Base-by-base conservation (phyloP, 2,329 filamentous ascomycete genomes). In the Drechslerella dactyloides region DNA sequence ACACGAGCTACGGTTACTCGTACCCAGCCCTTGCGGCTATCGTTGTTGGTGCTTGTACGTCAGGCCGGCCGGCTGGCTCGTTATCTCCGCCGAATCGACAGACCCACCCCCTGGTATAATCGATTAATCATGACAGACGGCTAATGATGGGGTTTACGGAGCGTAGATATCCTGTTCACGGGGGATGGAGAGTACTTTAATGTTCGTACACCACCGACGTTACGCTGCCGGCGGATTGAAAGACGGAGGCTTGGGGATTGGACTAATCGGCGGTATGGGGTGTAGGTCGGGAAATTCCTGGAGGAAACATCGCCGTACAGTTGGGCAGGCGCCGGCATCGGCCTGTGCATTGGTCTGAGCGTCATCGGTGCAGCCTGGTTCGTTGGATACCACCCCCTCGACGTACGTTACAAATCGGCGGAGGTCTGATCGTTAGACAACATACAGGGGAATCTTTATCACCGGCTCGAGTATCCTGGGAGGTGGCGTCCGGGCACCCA, bases 351-450 rank as follows among this genome's bases (percentile, higher is more conserved):
- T 79, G 93, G 93, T 73, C 84, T 97, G 68, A 99, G 94, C 63
- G 93, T 97, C 50, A 91, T 97, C 37, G 94, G 94, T 79, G 96
- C 94, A 79, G 93, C 93, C 85, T 99, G 94, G 94, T 97, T 87
- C 76, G 83, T 77, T 65, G 64, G 52, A 60, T 42, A 19, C 23
- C 10, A 17, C 19, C n/a, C 40, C 19, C 51, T 13, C 21, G 23
- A 11, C 13, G 27, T 2, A 6, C 30, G 24, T 13, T 13, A 15
- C 1, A 15, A 7, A 30, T 27, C 6, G 11, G 8, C 21, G 19
- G 57, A 21, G 13, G 13, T 19, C 33, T 40, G 50, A 33, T 52
- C 50, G 69, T 8, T 50, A 33, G 17, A 33, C 21, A 35, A 48
- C 10, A 13, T 52, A 69, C 78, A 97, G 94, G 94, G 94, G 96